Evolutionary conservation across 768 basidiomycete genomes (phyloP), one percentile per base, ranked within the genome.

Genomic region (Tremella yokohamensis): DNA sequence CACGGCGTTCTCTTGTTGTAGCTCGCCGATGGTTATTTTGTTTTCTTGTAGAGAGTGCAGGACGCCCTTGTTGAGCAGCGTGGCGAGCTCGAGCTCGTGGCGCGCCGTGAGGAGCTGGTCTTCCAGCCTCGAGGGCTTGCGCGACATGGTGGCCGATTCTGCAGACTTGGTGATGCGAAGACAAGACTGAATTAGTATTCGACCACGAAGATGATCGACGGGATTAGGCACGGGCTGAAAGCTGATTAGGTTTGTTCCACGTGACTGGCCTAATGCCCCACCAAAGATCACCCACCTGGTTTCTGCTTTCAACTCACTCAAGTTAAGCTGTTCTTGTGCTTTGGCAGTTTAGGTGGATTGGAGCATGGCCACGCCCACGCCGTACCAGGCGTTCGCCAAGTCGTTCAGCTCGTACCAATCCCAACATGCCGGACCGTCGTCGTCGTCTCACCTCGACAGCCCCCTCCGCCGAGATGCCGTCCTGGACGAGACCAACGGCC

Each of bases 31-130:
- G 2, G 62, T 62, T 13, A 69, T 37, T 44, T 69, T 72, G 52
- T 63, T 54, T 54, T 72, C 70, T 2, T 57, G 52, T 48, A 63
- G 66, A 13, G 65, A 50, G 42, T 69, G 68, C 9, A 72, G 54
- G 38, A 67, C 64, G 18, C 70, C 70, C 42, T 69, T 72, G 49
- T 72, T 72, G 19, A 72, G 60, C 38, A 68, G 64, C 11, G 66
- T 62, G 19, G 68, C 61, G 2, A 68, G 61, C 39, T 72, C 65
- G 6, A 72, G 62, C 58, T 72, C 69, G 51, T 55, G 52, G 38
- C 49, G 54, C 57, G 54, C 25, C 56, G 50, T 49, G 55, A 39
- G 0, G 49, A 42, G 52, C 53, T 53, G n/a, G 48, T 18, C 26
- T 12, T 45, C 20, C 26, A 39, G 26, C 18, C 34, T 58, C n/a